Evolutionary conservation across 2,329 filamentous ascomycete species (phyloP).

Genomic region (Dothidotthia symphoricarpi): DNA sequence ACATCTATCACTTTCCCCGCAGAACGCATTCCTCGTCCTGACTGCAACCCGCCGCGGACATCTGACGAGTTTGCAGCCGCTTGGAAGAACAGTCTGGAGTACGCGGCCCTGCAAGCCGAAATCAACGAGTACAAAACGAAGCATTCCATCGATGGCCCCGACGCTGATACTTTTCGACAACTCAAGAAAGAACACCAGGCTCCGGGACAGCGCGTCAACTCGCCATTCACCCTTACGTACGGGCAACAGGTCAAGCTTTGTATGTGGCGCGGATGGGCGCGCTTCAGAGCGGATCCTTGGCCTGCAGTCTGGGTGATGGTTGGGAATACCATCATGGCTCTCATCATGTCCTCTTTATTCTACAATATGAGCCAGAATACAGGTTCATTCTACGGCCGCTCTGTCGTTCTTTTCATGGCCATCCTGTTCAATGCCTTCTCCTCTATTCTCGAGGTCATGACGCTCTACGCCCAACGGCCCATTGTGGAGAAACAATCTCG

Average conservation of each 20-base stretch:
- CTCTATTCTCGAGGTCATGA: constrained; percentile 69
- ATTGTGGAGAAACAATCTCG: constrained; percentile 84
- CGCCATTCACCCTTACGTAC: too few species aligned
- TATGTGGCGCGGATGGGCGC: constrained; percentile 71
- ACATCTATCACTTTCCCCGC: constrained; percentile 63
- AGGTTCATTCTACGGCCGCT: constrained; percentile 69
- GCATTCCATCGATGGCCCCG: constrained; percentile 46
- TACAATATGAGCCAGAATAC: constrained; percentile 65
- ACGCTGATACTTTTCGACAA: constrained; percentile 3
- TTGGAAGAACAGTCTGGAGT: constrained; percentile 56
- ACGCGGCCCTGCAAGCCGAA: constrained; percentile 45
- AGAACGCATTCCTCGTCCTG: constrained; percentile 45
- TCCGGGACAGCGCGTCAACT: too few species aligned
- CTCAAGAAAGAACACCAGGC: too few species aligned
- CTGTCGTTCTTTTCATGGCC: constrained; percentile 77
- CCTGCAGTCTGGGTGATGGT: constrained; percentile 68
- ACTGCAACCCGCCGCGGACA: constrained; percentile 49
- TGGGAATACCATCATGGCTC: constrained; percentile 58
- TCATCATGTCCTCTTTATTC: constrained; percentile 76
- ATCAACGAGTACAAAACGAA: constrained; percentile 53
- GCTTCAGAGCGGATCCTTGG: constrained; percentile 68
- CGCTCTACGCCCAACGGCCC: constrained; percentile 77
- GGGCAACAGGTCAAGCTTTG: constrained; percentile 66
- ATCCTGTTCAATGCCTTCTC: constrained; percentile 77
- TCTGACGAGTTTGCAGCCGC: constrained; percentile 50